These are phyloP conservation scores for Yarrowia sp. DNA, from an alignment of 805 yeast genomes.

Conservation along the genomic window DNA sequence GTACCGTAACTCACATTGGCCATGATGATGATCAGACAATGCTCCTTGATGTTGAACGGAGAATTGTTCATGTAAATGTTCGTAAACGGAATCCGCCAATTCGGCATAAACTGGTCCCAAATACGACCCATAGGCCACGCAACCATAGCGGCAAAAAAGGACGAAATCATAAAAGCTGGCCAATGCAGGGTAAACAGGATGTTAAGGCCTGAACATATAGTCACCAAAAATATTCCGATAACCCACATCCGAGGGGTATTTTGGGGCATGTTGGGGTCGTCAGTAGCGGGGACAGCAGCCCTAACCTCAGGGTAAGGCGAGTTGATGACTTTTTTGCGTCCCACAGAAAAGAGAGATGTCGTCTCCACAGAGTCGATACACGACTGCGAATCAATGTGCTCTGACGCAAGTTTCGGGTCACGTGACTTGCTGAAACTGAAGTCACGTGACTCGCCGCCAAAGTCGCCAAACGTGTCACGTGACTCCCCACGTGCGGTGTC, in stretches of 20 bases:
- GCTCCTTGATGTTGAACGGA: constrained; percentile 70
- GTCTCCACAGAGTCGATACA: background rate
- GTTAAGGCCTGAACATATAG: constrained; percentile 66
- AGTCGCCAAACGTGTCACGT: background rate
- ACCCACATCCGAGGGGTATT: constrained; percentile 66
- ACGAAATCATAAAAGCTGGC: constrained; percentile 61
- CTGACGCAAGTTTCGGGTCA: no score
- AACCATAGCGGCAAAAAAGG: constrained; percentile 64
- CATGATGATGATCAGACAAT: constrained; percentile 62
- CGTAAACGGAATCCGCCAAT: constrained; percentile 43
- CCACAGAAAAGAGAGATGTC: background rate
- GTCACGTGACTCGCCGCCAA: background rate
- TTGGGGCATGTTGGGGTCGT: constrained; percentile 58
- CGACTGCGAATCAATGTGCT: background rate
- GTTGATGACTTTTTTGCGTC: constrained; percentile 43
- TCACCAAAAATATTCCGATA: constrained; percentile 60
- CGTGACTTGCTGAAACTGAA: no score
- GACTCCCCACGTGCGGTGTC: background rate
- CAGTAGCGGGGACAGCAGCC: constrained; percentile 66
- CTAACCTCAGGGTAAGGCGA: constrained; percentile 73
- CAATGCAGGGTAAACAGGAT: constrained; percentile 64
- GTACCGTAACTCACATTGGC: constrained; percentile 55
- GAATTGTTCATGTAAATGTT: constrained; percentile 62
- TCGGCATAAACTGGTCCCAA: constrained; percentile 55
- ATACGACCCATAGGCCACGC: constrained; percentile 69